Percentiles rank a stretch among this genome's conserved stretches.
These are phyloP conservation scores for Cordyceps cateniannulata DNA, from an alignment of 2,329 filamentous ascomycete species.

Conservation along the genomic window DNA sequence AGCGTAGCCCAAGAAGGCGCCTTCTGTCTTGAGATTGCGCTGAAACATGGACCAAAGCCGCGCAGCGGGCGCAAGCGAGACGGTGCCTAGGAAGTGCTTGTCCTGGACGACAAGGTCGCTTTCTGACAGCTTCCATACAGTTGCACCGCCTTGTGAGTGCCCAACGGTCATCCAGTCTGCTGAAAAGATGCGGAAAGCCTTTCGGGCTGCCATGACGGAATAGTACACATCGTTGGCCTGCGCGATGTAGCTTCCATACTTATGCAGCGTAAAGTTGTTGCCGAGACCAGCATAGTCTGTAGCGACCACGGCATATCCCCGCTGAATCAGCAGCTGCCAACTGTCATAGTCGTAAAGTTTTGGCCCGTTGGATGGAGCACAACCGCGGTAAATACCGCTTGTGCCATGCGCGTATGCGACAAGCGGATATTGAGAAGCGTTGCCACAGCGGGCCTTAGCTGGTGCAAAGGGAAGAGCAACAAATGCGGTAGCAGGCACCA, in stretches of 20 bases:
- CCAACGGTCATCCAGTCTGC: conserved; percentile 15
- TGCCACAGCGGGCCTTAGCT: not conserved
- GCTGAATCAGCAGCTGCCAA: conserved; percentile 11
- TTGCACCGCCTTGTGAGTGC: conserved; percentile 17
- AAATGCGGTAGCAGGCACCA: conserved; percentile 16
- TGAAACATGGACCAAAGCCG: not conserved
- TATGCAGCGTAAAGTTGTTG: conserved; percentile 17
- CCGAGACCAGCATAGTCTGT: conserved; percentile 20
- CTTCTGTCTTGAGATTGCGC: not conserved
- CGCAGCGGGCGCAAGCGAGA: conserved; percentile 13
- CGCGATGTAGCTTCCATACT: conserved; percentile 12
- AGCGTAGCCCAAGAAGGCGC: not conserved
- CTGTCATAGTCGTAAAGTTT: conserved; percentile 12
- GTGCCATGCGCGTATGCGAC: conserved; percentile 17
- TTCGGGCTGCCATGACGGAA: conserved; percentile 12
- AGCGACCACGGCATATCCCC: conserved; percentile 17
- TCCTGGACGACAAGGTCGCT: not conserved
- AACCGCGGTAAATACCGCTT: conserved; percentile 13
- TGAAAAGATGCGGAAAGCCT: conserved; percentile 12
- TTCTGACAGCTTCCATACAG: conserved; percentile 18
- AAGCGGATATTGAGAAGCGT: not conserved
- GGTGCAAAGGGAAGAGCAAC: conserved; percentile 11
- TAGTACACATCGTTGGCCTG: conserved; percentile 17
- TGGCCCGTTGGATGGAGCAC: conserved; percentile 15
- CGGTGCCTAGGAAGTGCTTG: conserved; percentile 10